Evolutionary conservation across 164 flowering plant genomes (phyloP).

Genomic region (Chimonanthus salicifolius): DNA sequence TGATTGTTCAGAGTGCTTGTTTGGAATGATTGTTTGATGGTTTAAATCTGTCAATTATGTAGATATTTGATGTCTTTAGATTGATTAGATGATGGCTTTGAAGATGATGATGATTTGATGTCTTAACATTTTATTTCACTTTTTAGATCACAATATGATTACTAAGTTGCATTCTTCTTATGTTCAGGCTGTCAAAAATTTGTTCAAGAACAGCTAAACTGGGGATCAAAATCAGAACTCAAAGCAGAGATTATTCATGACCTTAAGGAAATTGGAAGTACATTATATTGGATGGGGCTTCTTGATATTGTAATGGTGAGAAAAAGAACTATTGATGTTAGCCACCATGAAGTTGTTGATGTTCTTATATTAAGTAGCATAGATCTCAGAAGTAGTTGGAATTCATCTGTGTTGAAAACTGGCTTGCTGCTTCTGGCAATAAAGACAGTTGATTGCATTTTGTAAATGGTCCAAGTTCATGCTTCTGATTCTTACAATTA

Average conservation of each 20-base stretch:
- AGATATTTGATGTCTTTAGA: not conserved
- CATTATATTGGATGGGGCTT: conserved; percentile 81
- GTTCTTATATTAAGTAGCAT: too few species aligned
- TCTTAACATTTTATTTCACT: too few species aligned
- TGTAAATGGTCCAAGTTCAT: not conserved
- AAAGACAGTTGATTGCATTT: not conserved
- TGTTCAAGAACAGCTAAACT: conserved; percentile 76
- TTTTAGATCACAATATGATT: not conserved
- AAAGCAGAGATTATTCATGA: conserved; percentile 77
- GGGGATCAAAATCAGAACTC: conserved; percentile 84
- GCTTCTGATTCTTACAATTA: conserved; percentile 15
- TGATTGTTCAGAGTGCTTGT: too few species aligned
- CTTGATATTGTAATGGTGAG: conserved; percentile 92
- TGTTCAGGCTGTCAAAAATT: conserved; percentile 72
- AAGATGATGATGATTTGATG: too few species aligned
- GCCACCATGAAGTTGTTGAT: too few species aligned
- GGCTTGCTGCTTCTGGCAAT: too few species aligned
- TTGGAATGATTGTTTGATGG: not conserved
- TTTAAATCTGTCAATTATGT: not conserved
- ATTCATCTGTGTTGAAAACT: too few species aligned
- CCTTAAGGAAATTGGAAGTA: conserved; percentile 91
- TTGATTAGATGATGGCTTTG: not conserved
- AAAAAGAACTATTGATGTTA: not conserved
- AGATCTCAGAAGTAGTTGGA: too few species aligned
- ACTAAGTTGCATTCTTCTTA: not conserved